Evolutionary conservation across 2,329 filamentous ascomycete species (phyloP), one percentile per base, ranked within the genome.

Genomic region (Cephalotrichum gorgonifer): DNA sequence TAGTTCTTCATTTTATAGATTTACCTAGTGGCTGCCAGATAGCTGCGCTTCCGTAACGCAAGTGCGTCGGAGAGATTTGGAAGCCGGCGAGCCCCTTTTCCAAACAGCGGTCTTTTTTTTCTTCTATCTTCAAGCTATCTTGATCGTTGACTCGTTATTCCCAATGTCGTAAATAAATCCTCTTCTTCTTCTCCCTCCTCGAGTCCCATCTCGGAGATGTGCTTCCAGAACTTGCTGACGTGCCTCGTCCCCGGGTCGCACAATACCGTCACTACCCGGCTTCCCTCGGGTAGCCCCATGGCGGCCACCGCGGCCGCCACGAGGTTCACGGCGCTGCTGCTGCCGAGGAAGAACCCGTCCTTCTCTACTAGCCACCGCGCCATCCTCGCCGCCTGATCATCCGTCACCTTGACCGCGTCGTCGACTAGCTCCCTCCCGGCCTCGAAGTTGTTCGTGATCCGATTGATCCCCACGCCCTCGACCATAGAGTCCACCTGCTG

Each of bases 321-420:
- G 74, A 90, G 95, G 64, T 98, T 98, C 47, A 98, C 91, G n/a
- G 90, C 86, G 64, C 86, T 95, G 63, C 88, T 95, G 63, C 90
- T 95, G 8, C 93, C 94, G 38, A 90, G 75, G 60, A 98, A 98
- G 48, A 98, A 83, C 7, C 93, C 93, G 64, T 98, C 93, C 54
- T 90, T 85, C 68, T 97, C 90, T 8, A 96, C 91, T 38, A 98
- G 70, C 88, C 89, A 97, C 54, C 88, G 75, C n/a, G 91, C 93
- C 93, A 98, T 98, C 49, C 76, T 77, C 62, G 87, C 81, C 12
- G 93, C 93, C 70, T 98, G 90, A 45, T 81, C 79, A 64, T 98
- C 94, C 3, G 81, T 87, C 14, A 98, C 88, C 51, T 83, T 79
- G 33, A 97, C 81, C 3, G 93, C 91, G 66, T 96, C 89, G 63